These are phyloP conservation scores for Tetrapisispora namnaoensis DNA, from an alignment of 805 yeast species.

Conservation along the genomic window DNA sequence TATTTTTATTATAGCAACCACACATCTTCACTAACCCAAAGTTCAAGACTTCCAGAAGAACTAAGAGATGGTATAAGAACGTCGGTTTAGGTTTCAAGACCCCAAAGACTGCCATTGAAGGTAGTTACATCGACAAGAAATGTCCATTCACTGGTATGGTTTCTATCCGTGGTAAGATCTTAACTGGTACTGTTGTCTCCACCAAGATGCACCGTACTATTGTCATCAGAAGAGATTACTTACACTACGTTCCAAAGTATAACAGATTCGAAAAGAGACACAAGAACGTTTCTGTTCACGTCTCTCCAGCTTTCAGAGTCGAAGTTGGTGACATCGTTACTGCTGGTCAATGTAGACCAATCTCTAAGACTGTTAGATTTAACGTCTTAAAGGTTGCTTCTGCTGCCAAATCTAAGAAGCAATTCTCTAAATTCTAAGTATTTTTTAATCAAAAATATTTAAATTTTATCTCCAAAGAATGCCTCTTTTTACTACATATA, in stretches of 20 bases:
- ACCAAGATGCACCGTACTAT: constrained; percentile 99
- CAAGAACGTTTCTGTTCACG: constrained; percentile 99
- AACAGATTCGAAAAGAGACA: constrained; percentile 99
- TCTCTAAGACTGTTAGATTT: constrained; percentile 99
- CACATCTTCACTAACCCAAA: constrained; percentile 99
- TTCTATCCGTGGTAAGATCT: constrained; percentile 99
- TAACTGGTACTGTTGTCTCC: constrained; percentile 98
- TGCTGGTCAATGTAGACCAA: constrained; percentile 99
- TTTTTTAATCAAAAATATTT: neutral
- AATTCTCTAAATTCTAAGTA: constrained; percentile 89
- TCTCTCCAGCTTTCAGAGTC: constrained; percentile 99
- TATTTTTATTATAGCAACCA: constrained; percentile 66
- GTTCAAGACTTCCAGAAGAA: constrained; percentile 95
- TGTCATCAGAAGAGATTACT: constrained; percentile 99
- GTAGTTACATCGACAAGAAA: constrained; percentile 99
- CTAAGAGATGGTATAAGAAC: constrained; percentile 99
- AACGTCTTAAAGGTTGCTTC: constrained; percentile 94
- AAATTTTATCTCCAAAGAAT: constrained; percentile 1
- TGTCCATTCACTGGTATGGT: constrained; percentile 97
- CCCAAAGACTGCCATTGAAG: constrained; percentile 97
- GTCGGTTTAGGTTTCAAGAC: constrained; percentile 99
- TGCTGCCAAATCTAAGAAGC: constrained; percentile 80
- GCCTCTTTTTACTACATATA: constrained; percentile 8
- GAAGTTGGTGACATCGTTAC: constrained; percentile 97
- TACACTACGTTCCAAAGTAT: constrained; percentile 99